Percentiles rank a stretch among this genome's conserved stretches.
phyloP scores from a whole-genome alignment of 2,329 filamentous ascomycete species.

The Aureobasidium sp. region DNA sequence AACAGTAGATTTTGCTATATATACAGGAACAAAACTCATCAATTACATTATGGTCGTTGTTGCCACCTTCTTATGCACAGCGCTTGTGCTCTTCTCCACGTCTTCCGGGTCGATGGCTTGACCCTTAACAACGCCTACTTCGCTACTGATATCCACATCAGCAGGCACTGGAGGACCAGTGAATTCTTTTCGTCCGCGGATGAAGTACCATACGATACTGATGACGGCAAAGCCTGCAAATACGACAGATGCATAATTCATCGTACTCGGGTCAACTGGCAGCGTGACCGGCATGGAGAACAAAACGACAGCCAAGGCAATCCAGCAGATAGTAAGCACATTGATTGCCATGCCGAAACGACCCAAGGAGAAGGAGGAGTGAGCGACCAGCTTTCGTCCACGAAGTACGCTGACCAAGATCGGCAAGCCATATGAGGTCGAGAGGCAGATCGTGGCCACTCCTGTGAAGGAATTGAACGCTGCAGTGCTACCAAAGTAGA shows the following conservation, averaged over 20 bases:
- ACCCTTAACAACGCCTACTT: constrained; percentile 17
- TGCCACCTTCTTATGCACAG: background rate
- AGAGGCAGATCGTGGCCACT: constrained; percentile 70
- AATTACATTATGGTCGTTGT: background rate
- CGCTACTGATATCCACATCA: constrained; percentile 19
- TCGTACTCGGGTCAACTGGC: constrained; percentile 25
- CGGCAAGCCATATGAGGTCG: constrained; percentile 65
- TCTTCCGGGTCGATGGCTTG: constrained; percentile 17
- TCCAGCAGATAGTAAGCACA: constrained; percentile 59
- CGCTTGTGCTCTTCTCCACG: constrained; percentile 15
- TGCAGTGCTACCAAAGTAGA: constrained; percentile 69
- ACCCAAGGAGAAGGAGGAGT: constrained; percentile 61
- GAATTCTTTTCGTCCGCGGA: constrained; percentile 26
- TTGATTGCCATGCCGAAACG: constrained; percentile 62
- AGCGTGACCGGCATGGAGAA: constrained; percentile 61
- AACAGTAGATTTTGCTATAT: background rate
- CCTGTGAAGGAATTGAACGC: constrained; percentile 76
- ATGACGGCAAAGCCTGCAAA: constrained; percentile 26
- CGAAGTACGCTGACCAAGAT: constrained; percentile 63
- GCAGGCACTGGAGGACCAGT: constrained; percentile 25
- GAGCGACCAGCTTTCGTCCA: constrained; percentile 54
- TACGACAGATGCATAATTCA: constrained; percentile 33
- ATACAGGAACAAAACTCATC: background rate
- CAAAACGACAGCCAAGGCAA: constrained; percentile 57
- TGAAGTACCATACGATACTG: constrained; percentile 26